A percentile compares a stretch with the other conserved stretches of the same genome.
Evolutionary conservation across 2,329 filamentous ascomycete species (phyloP).

Genomic region (Hymenoscyphus infarciens): DNA sequence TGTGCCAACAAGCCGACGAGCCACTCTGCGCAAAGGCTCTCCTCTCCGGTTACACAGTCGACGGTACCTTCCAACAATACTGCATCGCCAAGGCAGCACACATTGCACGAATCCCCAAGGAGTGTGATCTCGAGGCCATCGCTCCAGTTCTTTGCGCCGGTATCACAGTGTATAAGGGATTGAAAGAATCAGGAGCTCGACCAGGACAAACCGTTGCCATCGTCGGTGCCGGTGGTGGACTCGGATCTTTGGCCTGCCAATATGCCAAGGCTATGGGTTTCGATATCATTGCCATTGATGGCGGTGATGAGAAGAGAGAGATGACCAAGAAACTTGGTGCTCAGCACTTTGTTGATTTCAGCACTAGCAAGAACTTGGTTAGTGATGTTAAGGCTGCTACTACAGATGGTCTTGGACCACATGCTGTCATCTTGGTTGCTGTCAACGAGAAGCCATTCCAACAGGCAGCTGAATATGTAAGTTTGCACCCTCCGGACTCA

Average conservation of each 20-base stretch:
- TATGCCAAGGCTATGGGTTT: slow-evolving; percentile 91
- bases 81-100: slow-evolving; percentile 82
- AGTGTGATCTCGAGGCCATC: slow-evolving; percentile 70
- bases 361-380: slow-evolving; percentile 70
- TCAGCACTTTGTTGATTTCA: slow-evolving; percentile 75
- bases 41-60: slow-evolving; percentile 88
- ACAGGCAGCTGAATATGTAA: slow-evolving; percentile 63
- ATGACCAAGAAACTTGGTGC: slow-evolving; percentile 71
- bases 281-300: slow-evolving; percentile 75
- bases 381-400: slow-evolving; percentile 80
- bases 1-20: slow-evolving; percentile 79
- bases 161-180: slow-evolving; percentile 86
- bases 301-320: slow-evolving; percentile 73
- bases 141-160: slow-evolving; percentile 80
- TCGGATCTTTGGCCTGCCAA: slow-evolving; percentile 76
- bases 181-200: slow-evolving; percentile 74
- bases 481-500: slow-evolving; percentile 32
- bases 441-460: slow-evolving; percentile 92
- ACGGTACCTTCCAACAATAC: slow-evolving; percentile 93
- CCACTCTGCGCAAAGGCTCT: slow-evolving; percentile 72
- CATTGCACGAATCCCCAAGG: slow-evolving; percentile 76
- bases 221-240: slow-evolving; percentile 80
- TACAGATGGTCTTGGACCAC: slow-evolving; percentile 75
- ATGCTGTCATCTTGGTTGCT: slow-evolving; percentile 83
- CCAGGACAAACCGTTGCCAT: slow-evolving; percentile 79